Evolutionary conservation across 2,329 filamentous ascomycete species (phyloP).

Genomic region (Phialocephala subalpina): DNA sequence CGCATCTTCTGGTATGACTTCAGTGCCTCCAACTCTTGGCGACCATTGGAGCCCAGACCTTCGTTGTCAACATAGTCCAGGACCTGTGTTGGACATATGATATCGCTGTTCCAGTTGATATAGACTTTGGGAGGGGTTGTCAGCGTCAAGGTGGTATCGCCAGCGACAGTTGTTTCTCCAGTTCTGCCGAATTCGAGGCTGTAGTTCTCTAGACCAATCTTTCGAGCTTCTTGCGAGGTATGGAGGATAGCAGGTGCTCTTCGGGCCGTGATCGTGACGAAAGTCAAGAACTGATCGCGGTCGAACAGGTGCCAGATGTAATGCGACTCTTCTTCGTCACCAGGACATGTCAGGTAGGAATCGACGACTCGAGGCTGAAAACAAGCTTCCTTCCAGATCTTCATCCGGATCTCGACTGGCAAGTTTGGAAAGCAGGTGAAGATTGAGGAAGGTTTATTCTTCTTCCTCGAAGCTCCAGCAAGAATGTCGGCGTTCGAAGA

Average conservation of each 20-base stretch:
- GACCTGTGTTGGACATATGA: not conserved
- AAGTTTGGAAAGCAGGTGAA: not conserved
- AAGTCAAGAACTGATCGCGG: not conserved
- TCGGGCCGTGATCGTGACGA: not conserved
- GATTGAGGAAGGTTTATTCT: not conserved
- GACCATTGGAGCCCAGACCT: not conserved
- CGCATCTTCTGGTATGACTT: not conserved
- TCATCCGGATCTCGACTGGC: not conserved
- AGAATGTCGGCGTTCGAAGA: too few relatives aligned
- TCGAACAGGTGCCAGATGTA: not conserved
- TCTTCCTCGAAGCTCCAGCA: too few relatives aligned
- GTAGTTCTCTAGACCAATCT: constrained; percentile 3
- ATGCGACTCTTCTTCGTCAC: not conserved
- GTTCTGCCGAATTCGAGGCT: not conserved
- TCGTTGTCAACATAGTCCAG: not conserved
- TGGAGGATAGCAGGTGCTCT: not conserved
- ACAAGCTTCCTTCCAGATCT: not conserved
- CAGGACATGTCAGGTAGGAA: not conserved
- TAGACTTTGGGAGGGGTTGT: not conserved
- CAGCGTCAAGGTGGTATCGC: not conserved
- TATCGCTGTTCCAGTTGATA: constrained; percentile 10
- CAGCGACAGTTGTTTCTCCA: not conserved
- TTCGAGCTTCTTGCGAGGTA: constrained; percentile 5
- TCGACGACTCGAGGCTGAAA: not conserved
- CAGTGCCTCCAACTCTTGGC: not conserved